Evolutionary conservation across 1,284 basidiomycete species (phyloP).

Genomic region (Schizopora paradoxa): DNA sequence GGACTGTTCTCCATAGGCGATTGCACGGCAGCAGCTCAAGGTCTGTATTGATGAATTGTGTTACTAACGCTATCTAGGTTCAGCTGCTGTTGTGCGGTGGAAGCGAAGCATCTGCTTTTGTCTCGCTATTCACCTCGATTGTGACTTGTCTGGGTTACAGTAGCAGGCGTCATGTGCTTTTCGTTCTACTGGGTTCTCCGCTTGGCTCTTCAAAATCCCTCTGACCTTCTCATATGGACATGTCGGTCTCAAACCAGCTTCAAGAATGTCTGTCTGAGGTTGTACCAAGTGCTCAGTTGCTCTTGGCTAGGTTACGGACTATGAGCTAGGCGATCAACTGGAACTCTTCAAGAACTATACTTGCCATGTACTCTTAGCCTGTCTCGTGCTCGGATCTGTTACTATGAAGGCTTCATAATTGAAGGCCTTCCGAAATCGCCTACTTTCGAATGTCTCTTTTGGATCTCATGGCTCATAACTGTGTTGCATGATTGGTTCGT

Average conservation of each 20-base stretch:
- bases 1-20: conserved; percentile 6
- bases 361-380: conserved; percentile 7
- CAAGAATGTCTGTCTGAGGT: conserved; percentile 9
- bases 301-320: conserved; percentile 17
- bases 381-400: conserved; percentile 7
- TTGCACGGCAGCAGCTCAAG: conserved; percentile 7
- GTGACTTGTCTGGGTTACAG: too few species aligned
- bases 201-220: conserved; percentile 12
- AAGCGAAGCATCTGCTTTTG: too few species aligned
- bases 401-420: conserved; percentile 14
- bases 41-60: not conserved
- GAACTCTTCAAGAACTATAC: conserved; percentile 11
- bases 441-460: conserved; percentile 7
- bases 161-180: conserved; percentile 3
- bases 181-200: conserved; percentile 12
- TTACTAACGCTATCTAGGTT: conserved; percentile 11
- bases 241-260: conserved; percentile 5
- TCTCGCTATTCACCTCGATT: too few species aligned
- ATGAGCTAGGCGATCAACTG: conserved; percentile 7
- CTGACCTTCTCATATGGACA: conserved; percentile 11
- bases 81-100: too few species aligned
- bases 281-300: conserved; percentile 9
- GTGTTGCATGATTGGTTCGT: conserved; percentile 2
- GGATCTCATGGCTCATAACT: conserved; percentile 11
- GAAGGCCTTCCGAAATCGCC: conserved; percentile 1